A percentile compares a stretch with the other conserved stretches of the same genome.
Conservation (phyloP, 2,329 filamentous ascomycete species). For the Fusarium torreyae region DNA sequence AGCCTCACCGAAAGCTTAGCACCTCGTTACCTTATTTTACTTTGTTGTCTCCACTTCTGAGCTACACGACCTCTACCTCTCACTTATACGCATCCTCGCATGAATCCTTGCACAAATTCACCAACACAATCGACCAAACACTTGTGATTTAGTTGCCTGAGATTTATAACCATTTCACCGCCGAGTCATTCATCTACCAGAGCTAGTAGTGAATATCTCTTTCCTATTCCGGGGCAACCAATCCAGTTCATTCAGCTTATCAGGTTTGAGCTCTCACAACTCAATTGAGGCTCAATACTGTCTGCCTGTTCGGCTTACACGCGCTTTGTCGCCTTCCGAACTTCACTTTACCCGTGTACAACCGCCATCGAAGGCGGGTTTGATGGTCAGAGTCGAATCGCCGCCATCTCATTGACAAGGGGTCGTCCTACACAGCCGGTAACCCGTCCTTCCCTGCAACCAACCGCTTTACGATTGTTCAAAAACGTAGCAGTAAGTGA, state of each 20-base stretch:
- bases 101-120: background rate
- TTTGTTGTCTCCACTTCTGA: conserved; percentile 5
- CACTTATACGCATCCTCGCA: conserved; percentile 14
- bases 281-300: conserved; percentile 21
- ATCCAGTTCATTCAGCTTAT: background rate
- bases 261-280: background rate
- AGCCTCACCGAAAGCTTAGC: conserved; percentile 21
- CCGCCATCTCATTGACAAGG: conserved; percentile 25
- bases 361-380: conserved; percentile 15
- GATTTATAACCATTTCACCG: conserved; percentile 1
- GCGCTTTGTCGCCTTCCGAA: conserved; percentile 17
- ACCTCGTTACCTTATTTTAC: background rate
- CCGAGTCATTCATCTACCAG: background rate
- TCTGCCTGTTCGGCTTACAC: conserved; percentile 35
- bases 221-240: background rate
- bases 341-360: conserved; percentile 24
- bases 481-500: conserved; percentile 5
- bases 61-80: conserved; percentile 2
- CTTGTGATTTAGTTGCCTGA: conserved; percentile 3
- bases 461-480: conserved; percentile 20
- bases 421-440: conserved; percentile 26
- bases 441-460: conserved; percentile 15
- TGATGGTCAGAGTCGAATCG: conserved; percentile 18
- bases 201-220: background rate
- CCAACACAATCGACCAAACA: background rate